Base-by-base conservation (phyloP, 352 stramenopile genomes). In the Thraustochytrium striatum region DNA sequence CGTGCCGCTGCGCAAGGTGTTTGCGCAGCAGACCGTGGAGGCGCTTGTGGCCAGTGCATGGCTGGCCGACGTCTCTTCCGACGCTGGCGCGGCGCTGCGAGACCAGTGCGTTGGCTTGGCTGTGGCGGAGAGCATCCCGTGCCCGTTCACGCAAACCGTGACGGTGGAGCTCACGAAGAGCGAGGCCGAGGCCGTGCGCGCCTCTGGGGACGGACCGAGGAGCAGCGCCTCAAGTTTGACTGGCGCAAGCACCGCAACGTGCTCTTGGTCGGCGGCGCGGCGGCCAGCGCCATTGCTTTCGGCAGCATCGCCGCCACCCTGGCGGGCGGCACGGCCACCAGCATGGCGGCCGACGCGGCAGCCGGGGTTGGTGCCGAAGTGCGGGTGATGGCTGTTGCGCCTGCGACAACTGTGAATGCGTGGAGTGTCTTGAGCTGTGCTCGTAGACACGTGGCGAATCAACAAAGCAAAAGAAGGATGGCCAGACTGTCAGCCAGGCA, bases 21-120 rank as follows among this genome's bases (percentile, higher is more conserved):
- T 81, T 35, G 72, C 72, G 25, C 57, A 43, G 44, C 58, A 59
- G 33, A 44, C 61, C 28, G 57, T 81, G 7, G 72, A 81, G 28
- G 33, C 65, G 61, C 25, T 81, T 3, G 47, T 81, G 33, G 57
- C 72, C 13, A n/a, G 44, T 11, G 57, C 69, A 41, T 81, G 72
- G 72, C 72, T 81, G n/a, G 41, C 47, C 16, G 58, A 57, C 21
- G 25, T 73, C 32, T 36, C 16, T 13, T 65, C 58, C 41, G 25
- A 32, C 7, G 57, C 53, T 33, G 57, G 57, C 2, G 39, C 68
- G 8, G 2, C 41, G 2, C 30, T 75, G 19, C 52, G 57, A 25
- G 21, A 75, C 13, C 2, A 68, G 39, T 68, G 38, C 53, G 53
- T 81, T 19, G 9, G 43, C 33, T 0, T 81, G n/a, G 41, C 58